A percentile compares a stretch with the other conserved stretches of the same genome.
Conservation (phyloP, 1,284 basidiomycete species). For the Vanrija pseudolonga region DNA sequence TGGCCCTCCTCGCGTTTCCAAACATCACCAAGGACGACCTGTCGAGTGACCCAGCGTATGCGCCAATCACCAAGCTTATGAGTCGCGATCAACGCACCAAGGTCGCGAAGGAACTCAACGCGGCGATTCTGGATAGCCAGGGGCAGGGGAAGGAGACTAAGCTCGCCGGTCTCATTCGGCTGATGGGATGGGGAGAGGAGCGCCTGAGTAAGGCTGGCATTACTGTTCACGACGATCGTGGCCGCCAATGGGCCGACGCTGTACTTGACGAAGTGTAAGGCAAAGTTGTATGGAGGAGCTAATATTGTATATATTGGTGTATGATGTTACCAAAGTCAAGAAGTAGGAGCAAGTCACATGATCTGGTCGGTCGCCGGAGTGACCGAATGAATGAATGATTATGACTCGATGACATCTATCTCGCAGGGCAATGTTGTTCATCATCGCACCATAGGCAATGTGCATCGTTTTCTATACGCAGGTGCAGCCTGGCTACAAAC, state of each 20-base stretch:
- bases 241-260: constrained; percentile 17
- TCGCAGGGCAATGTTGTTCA: background rate
- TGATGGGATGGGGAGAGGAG: constrained; percentile 84
- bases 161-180: constrained; percentile 74
- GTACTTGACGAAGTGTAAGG: constrained; percentile 4
- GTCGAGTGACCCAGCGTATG: constrained; percentile 38
- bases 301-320: background rate
- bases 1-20: constrained; percentile 88
- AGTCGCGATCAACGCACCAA: constrained; percentile 82
- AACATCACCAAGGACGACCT: constrained; percentile 52
- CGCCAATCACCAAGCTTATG: constrained; percentile 56
- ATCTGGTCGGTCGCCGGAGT: background rate
- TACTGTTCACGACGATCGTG: constrained; percentile 15
- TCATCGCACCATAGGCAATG: constrained; percentile 18
- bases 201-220: constrained; percentile 60
- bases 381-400: background rate
- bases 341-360: background rate
- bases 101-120: constrained; percentile 87
- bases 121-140: constrained; percentile 85
- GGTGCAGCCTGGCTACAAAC: constrained; percentile 37
- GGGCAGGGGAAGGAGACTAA: constrained; percentile 91
- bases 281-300: background rate
- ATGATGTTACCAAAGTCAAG: background rate
- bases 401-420: background rate
- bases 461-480: constrained; percentile 46